Evolutionary conservation across 805 yeast species (phyloP).

Genomic region (Teunomyces kruisii): DNA sequence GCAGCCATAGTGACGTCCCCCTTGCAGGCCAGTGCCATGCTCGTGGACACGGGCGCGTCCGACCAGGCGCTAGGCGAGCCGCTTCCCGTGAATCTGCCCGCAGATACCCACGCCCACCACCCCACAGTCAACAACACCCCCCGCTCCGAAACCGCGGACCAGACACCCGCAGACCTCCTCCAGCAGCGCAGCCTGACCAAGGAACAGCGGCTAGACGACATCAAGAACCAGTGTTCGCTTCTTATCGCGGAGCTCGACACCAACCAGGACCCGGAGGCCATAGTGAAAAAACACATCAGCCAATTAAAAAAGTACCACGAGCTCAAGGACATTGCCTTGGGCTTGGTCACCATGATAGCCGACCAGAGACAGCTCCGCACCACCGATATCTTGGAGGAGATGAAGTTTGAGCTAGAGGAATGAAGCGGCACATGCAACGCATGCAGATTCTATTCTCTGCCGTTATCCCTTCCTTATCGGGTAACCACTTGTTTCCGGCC

Average conservation of each 20-base stretch:
- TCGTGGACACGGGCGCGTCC: conserved; percentile 1
- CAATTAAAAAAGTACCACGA: conserved; percentile 60
- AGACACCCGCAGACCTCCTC: conserved; percentile 5
- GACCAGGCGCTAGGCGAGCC: no score
- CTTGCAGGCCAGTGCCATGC: not conserved
- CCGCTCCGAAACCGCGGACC: not conserved
- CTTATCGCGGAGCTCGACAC: conserved; percentile 32
- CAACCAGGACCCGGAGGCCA: conserved; percentile 38
- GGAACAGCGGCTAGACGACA: conserved; percentile 25
- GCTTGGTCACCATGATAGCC: conserved; percentile 58
- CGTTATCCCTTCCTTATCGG: no score
- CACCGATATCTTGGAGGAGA: conserved; percentile 51
- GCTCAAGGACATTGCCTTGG: conserved; percentile 59
- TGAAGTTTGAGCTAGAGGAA: conserved; percentile 31
- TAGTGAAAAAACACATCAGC: conserved; percentile 52
- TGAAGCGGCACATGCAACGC: no score
- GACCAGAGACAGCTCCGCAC: conserved; percentile 51
- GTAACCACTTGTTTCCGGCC: no score
- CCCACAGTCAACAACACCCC: conserved; percentile 9
- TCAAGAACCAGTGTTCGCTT: conserved; percentile 31
- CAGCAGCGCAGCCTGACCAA: conserved; percentile 8
- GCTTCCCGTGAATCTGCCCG: no score
- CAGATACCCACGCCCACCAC: no score
- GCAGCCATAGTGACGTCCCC: not conserved
- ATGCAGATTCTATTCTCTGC: no score